Base-by-base conservation (phyloP, 495 filamentous ascomycete genomes). In the Penicillium atrosanguineum region DNA sequence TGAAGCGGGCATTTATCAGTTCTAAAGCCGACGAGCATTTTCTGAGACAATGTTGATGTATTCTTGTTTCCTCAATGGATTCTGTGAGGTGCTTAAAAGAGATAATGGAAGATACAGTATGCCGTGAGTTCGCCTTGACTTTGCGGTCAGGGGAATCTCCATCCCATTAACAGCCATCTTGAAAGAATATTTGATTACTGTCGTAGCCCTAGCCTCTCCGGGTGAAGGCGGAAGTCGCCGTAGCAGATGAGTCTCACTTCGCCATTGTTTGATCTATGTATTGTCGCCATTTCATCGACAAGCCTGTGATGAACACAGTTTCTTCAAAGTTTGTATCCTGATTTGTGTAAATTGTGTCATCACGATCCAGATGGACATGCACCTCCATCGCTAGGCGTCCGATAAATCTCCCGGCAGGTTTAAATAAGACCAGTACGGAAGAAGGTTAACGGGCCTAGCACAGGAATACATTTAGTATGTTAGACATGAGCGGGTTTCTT, bases 151-250 rank as follows among this genome's bases (percentile, higher is more conserved):
- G n/a, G n/a, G n/a, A n/a, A n/a, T n/a, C n/a, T n/a, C n/a, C n/a
- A n/a, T n/a, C n/a, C n/a, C n/a, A n/a, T n/a, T n/a, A n/a, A n/a
- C n/a, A n/a, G 11, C 21, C 3, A 39, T 34, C 4, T 48, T 21
- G 6, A 48, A 16, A 16, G 19, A 15, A 16, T 57, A 63, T 38
- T 48, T 23, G 31, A 57, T 49, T 25, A 54, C 60, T 6, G 31
- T 48, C 7, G 41, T 6, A 1, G 52, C 40, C 19, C 46, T 28
- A 28, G 16, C 37, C 25, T 39, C 18, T 0, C 52, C 56, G 0
- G 50, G 38, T 28, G 49, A 63, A 4, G 56, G 56, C 4, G 60
- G 60, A 28, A 63, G 56, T 39, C 43, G 37, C 29, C 60, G 60
- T n/a, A 54, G 39, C 0, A 57, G 21, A 37, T 59, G 56, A 9